phyloP scores from a whole-genome alignment of 345 rosid genomes.

The Arabis alpina region DNA sequence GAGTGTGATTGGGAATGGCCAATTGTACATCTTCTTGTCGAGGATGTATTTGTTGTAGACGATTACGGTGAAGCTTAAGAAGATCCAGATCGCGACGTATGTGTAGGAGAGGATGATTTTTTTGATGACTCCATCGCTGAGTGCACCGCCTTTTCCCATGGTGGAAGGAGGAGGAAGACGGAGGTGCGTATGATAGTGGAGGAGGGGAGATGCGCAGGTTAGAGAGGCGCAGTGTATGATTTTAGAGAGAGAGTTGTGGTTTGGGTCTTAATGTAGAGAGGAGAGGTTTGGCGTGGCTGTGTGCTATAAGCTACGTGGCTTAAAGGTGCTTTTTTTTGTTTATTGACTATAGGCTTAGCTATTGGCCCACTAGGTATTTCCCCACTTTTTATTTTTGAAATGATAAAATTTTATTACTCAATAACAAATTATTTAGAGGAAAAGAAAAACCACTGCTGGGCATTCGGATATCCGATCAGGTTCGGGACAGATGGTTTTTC shows the following conservation, averaged over 20 bases:
- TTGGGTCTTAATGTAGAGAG: neutral
- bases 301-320: constrained; percentile 30
- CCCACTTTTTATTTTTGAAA: neutral
- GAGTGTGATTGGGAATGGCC: constrained; percentile 97
- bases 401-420: too few relatives aligned
- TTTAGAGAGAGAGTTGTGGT: neutral
- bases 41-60: constrained; percentile 99
- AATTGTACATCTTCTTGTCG: constrained; percentile 94
- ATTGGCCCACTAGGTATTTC: constrained; percentile 1
- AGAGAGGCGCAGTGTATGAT: constrained; percentile 28
- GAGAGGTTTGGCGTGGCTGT: constrained; percentile 40
- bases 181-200: constrained; percentile 25
- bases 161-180: constrained; percentile 15
- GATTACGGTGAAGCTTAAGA: constrained; percentile 97
- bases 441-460: too few relatives aligned
- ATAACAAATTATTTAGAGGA: too few relatives aligned
- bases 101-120: constrained; percentile 93
- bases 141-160: constrained; percentile 91
- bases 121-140: constrained; percentile 83
- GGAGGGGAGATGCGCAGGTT: constrained; percentile 9
- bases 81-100: constrained; percentile 95
- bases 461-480: too few relatives aligned
- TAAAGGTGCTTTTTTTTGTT: neutral
- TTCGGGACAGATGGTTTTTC: too few relatives aligned
- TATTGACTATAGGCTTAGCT: constrained; percentile 25